phyloP scores from a whole-genome alignment of 805 yeast genomes.

The Candida michaelii region DNA sequence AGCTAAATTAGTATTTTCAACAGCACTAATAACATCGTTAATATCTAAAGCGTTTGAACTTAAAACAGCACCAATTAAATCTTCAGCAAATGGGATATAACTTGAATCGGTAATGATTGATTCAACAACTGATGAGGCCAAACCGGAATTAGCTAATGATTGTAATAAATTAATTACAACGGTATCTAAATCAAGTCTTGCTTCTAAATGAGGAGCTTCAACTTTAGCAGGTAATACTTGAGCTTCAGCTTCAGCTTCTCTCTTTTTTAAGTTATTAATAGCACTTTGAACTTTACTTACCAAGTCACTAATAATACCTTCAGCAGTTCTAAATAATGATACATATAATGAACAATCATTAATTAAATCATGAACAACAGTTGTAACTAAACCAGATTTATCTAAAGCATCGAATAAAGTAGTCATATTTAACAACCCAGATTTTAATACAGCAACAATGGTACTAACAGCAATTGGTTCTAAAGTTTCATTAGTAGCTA shows the following conservation, averaged over 20 bases:
- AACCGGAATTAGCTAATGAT: slow-evolving; percentile 43
- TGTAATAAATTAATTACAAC: slow-evolving; percentile 38
- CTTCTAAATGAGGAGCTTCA: slow-evolving; percentile 14
- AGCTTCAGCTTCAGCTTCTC: slow-evolving; percentile 4
- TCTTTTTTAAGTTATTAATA: slow-evolving; percentile 15
- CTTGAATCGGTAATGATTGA: slow-evolving; percentile 37
- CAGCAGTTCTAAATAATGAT: slow-evolving; percentile 31
- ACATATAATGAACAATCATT: slow-evolving; percentile 40
- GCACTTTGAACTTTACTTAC: slow-evolving; percentile 24
- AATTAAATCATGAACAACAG: slow-evolving; percentile 35
- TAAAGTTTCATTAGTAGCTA: slow-evolving; percentile 22
- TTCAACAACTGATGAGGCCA: slow-evolving; percentile 39
- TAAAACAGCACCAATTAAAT: slow-evolving; percentile 32
- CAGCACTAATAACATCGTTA: slow-evolving; percentile 28
- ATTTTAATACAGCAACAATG: slow-evolving; percentile 30
- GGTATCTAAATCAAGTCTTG: slow-evolving; percentile 24
- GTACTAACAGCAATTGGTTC: slow-evolving; percentile 26
- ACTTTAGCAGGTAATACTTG: slow-evolving; percentile 1
- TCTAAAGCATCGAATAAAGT: slow-evolving; percentile 36
- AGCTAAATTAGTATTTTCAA: slow-evolving; percentile 32
- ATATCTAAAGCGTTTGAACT: slow-evolving; percentile 28
- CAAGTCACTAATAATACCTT: slow-evolving; percentile 25
- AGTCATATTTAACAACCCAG: slow-evolving; percentile 32
- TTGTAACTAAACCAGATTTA: slow-evolving; percentile 34
- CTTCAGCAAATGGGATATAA: slow-evolving; percentile 37